Percentiles rank a stretch among this genome's conserved stretches.
These are phyloP conservation scores for Aspergillus bridgeri DNA, from an alignment of 495 filamentous ascomycete genomes.

Conservation along the genomic window DNA sequence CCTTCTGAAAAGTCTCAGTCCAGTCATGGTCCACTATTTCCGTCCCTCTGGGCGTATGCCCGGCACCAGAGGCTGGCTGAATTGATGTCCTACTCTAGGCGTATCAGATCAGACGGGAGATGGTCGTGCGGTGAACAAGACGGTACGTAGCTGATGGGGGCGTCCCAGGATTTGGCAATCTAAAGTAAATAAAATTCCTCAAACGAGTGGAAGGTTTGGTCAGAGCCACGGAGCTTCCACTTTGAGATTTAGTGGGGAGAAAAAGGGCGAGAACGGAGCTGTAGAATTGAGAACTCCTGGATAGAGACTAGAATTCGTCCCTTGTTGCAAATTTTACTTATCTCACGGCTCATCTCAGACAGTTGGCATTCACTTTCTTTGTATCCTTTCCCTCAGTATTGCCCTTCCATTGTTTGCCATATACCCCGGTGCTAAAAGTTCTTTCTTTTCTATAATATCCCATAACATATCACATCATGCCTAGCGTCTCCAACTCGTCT, in stretches of 20 bases:
- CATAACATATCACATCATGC: conserved; percentile 5
- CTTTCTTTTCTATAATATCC: background rate
- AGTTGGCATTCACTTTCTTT: background rate
- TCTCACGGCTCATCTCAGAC: background rate
- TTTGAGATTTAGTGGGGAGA: background rate
- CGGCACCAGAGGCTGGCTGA: background rate
- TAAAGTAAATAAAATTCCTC: background rate
- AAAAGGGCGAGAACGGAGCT: background rate
- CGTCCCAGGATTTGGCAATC: background rate
- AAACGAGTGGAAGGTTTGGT: background rate
- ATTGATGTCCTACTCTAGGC: background rate
- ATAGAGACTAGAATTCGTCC: background rate
- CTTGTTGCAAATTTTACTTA: background rate
- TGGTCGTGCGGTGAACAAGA: conserved; percentile 3
- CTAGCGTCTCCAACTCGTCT: conserved; percentile 6
- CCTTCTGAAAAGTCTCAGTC: background rate
- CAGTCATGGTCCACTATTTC: background rate
- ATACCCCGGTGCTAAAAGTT: background rate
- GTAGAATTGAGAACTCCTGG: background rate
- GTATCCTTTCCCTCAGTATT: background rate
- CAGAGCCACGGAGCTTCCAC: background rate
- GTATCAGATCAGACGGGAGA: conserved; percentile 3
- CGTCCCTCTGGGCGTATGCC: background rate
- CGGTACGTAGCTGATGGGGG: background rate
- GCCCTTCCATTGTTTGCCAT: too few relatives aligned